These are phyloP conservation scores for Biscogniauxia marginata DNA, from an alignment of 2,329 filamentous ascomycete species.

Conservation along the genomic window DNA sequence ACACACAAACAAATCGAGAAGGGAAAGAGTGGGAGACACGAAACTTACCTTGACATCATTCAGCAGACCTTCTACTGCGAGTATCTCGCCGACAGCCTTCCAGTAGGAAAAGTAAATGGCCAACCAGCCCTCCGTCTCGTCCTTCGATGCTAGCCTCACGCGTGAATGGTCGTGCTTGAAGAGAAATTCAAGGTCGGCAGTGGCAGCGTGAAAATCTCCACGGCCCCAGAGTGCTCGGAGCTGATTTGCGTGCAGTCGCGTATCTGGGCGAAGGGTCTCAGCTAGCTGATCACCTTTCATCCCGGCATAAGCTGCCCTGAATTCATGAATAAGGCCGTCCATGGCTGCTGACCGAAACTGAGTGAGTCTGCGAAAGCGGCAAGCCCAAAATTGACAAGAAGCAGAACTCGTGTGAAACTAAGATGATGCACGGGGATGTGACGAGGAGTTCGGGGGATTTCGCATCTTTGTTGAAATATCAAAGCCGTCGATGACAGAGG, in stretches of 20 bases:
- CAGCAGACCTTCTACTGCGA: constrained; percentile 59
- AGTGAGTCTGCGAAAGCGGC: not conserved
- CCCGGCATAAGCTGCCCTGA: constrained; percentile 64
- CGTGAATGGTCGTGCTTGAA: constrained; percentile 60
- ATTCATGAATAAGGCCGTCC: constrained; percentile 72
- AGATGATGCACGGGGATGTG: not conserved
- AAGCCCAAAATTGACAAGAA: not conserved
- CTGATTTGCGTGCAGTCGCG: constrained; percentile 62
- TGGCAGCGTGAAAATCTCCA: constrained; percentile 64
- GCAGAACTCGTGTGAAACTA: not conserved
- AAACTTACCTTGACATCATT: constrained; percentile 32
- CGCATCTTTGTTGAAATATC: constrained; percentile 1
- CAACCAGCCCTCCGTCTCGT: constrained; percentile 77
- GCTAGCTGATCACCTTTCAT: constrained; percentile 73
- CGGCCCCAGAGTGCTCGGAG: constrained; percentile 70
- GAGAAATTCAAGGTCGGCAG: constrained; percentile 70
- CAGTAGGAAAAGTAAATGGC: constrained; percentile 84
- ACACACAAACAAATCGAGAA: too few species aligned
- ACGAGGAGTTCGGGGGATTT: not conserved
- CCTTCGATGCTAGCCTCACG: constrained; percentile 51
- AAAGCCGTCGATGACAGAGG: constrained; percentile 1
- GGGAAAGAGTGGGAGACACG: not conserved
- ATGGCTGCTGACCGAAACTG: constrained; percentile 35
- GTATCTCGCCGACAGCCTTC: constrained; percentile 74
- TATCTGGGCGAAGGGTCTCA: constrained; percentile 69